Evolutionary conservation across 495 filamentous ascomycete species (phyloP), one percentile per base, ranked within the genome.

Genomic region (Trichodelitschia bisporula): DNA sequence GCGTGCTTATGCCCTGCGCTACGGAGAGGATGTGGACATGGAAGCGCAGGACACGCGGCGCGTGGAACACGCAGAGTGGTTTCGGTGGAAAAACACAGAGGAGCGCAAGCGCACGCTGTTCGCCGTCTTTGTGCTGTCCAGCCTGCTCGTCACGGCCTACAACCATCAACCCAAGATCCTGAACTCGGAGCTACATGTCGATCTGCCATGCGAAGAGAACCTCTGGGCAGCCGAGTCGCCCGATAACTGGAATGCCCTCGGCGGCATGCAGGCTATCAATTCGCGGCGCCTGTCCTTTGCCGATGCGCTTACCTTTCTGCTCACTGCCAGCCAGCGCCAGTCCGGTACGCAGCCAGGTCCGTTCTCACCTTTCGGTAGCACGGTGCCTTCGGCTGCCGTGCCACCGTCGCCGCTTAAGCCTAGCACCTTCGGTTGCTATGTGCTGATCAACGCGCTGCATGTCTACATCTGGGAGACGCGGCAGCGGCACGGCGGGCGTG

Each of bases 381-480:
- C 46, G 3, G 31, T 46, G 18, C 51, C 57, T 28, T 20, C 50
- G 12, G 50, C 55, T 28, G 59, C 66, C 21, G 44, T 68, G 2
- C 54, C 64, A 14, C 61, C 62, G 41, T 67, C 60, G 32, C 65
- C 82, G 29, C 54, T 90, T 33, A 71, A 69, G 36, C 82, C 83
- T 2, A 95, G 86, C 50, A 86, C 83, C 4, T 91, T 92, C 42
- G 86, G 86, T 14, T 95, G 86, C 51, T 55, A 93, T 11, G 64
- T 92, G 8, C 57, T 97, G 31, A 95, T 97, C 45, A 89, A 91
- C 48, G 84, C 86, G 1, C 55, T 97, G 16, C 86, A 97, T 50
- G 91, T 92, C 38, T 93, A 93, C 49, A 92, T 95, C 26, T 95
- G 86, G 86, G 84, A 95, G 52, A 92, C 82, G 1, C 66, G 86